Base-by-base conservation (phyloP, 2,329 filamentous ascomycete species). In the Pleomassaria siparia region DNA sequence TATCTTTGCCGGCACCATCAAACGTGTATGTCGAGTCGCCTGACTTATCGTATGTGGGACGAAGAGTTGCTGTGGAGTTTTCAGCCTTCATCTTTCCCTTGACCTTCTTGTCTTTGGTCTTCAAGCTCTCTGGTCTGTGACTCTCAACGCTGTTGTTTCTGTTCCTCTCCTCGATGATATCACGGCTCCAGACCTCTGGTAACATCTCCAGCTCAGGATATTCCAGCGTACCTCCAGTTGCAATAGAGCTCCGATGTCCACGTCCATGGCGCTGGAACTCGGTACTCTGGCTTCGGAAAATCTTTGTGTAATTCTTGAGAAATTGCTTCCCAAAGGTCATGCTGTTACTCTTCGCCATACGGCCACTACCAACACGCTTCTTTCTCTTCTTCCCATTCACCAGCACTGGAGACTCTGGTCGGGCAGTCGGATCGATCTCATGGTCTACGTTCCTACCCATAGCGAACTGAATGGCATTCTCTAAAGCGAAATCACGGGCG, bases 321-420 rank as follows among this genome's bases (percentile, higher is more conserved):
- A 77, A 66, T 1, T 53, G 60, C 13, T 67, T 69, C 5, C 70
- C 66, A 46, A 76, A 72, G 0, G 66, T 73, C 62, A 74, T 69
- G 1, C 72, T 74, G 22, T 64, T 64, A 40, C 69, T 73, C 73
- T 87, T 88, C 18, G 88, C 79, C 30, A 84, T 84, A 55, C 89
- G 84, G 46, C 80, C 77, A 51, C 84, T 85, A 39, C 81, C 81
- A 20, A 77, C 74, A 65, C 87, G 86, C 60, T 87, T 84, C 46
- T 73, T 64, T 32, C 55, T 62, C 47, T 65, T 70, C 40, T 64
- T 69, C 33, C 62, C 54, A 1, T 59, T 59, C 4, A 58, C 56
- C 4, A 56, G 45, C 4, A 54, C 50, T 4, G 57, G 54, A 7
- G 61, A 58, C 1, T 54, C 46, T 11, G 55, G 46, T 20, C 59